phyloP scores from a whole-genome alignment of 202 grass and related monocot species.

The Elaeis oleifera region DNA sequence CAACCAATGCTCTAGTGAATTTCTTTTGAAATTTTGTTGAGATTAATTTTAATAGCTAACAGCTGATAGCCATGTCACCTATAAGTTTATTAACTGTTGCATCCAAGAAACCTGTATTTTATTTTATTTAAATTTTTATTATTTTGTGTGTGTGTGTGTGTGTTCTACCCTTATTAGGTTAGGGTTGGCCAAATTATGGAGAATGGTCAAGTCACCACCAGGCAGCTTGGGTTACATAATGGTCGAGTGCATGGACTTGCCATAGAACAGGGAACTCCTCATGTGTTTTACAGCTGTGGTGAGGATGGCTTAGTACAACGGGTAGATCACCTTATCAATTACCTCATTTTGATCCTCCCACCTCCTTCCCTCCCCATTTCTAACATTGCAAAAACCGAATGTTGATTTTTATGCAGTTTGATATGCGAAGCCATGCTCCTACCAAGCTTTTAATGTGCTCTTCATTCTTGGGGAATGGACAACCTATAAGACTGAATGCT shows the following conservation, averaged over 20 bases:
- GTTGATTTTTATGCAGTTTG: constrained; percentile 49
- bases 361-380: not conserved
- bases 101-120: not conserved
- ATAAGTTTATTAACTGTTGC: not conserved
- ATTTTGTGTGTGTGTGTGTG: not conserved
- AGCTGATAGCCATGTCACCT: no score
- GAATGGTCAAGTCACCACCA: constrained; percentile 39
- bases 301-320: constrained; percentile 81
- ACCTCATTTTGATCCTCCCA: not conserved
- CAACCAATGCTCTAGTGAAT: no score
- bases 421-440: constrained; percentile 47
- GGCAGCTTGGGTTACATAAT: constrained; percentile 48
- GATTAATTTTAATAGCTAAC: no score
- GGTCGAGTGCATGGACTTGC: constrained; percentile 51
- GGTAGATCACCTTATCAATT: constrained; percentile 32
- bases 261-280: constrained; percentile 56
- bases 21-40: no score
- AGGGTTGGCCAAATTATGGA: constrained; percentile 56
- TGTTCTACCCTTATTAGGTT: constrained; percentile 37
- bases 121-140: not conserved
- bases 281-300: constrained; percentile 73
- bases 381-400: not conserved
- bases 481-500: constrained; percentile 42
- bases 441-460: constrained; percentile 68
- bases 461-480: constrained; percentile 41